A percentile compares a stretch with the other conserved stretches of the same genome.
phyloP scores from a whole-genome alignment of 2,329 filamentous ascomycete genomes.

The Nothophaeocryptopus gaeumannii region DNA sequence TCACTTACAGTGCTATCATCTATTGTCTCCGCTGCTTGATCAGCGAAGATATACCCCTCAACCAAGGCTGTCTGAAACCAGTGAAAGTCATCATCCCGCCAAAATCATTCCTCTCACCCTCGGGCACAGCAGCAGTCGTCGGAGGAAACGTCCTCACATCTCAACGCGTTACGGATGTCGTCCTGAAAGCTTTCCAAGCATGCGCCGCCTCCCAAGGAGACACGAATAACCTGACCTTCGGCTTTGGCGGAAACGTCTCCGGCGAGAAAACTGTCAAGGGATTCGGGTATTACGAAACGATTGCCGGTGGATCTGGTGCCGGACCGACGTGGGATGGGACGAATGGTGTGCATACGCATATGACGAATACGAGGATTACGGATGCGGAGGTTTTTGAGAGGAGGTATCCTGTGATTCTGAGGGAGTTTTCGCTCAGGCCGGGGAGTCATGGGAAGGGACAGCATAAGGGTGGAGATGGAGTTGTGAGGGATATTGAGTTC shows the following conservation, averaged over 20 bases:
- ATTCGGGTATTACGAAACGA: conserved; percentile 86
- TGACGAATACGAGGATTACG: conserved; percentile 83
- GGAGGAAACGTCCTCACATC: conserved; percentile 77
- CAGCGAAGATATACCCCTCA: conserved; percentile 76
- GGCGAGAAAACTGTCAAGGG: conserved; percentile 63
- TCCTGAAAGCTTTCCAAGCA: conserved; percentile 75
- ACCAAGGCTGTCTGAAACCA: conserved; percentile 78
- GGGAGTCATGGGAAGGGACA: conserved; percentile 64
- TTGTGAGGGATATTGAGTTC: conserved; percentile 77
- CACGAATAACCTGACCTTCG: conserved; percentile 83
- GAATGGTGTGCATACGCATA: conserved; percentile 75
- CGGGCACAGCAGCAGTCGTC: conserved; percentile 74
- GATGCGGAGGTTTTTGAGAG: conserved; percentile 77
- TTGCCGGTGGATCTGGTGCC: conserved; percentile 73
- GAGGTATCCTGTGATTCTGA: conserved; percentile 70
- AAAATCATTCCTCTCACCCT: conserved; percentile 70
- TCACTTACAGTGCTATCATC: conserved; percentile 80
- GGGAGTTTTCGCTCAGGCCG: conserved; percentile 64
- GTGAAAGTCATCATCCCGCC: conserved; percentile 72
- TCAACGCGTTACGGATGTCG: conserved; percentile 79
- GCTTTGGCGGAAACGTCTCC: conserved; percentile 66
- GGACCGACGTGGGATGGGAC: conserved; percentile 71
- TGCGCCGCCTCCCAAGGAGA: conserved; percentile 77
- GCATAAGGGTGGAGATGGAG: conserved; percentile 71
- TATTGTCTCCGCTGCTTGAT: conserved; percentile 80